A percentile compares a stretch with the other conserved stretches of the same genome.
Conservation (phyloP, 805 yeast species). For the Yamadazyma insecticola region DNA sequence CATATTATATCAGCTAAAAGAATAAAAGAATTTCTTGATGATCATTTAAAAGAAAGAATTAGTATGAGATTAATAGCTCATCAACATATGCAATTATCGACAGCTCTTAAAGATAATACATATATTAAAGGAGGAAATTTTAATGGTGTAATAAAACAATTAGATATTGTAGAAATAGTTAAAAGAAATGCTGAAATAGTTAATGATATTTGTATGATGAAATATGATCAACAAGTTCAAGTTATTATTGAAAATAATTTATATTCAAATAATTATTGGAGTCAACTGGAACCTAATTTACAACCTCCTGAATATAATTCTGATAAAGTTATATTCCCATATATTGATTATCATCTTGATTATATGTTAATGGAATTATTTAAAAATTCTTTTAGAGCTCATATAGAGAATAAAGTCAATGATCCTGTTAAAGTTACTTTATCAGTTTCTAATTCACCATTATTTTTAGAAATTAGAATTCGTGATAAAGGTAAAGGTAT, state of each 20-base stretch:
- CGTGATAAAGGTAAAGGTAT: slow-evolving; percentile 92
- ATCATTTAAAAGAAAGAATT: slow-evolving; percentile 78
- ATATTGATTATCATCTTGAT: slow-evolving; percentile 83
- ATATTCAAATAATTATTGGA: slow-evolving; percentile 25
- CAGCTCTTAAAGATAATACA: slow-evolving; percentile 22
- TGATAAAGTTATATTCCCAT: slow-evolving; percentile 64
- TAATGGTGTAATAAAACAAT: slow-evolving; percentile 55
- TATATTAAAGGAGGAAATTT: slow-evolving; percentile 54
- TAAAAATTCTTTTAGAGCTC: slow-evolving; percentile 85
- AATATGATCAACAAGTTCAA: slow-evolving; percentile 72
- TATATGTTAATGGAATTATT: slow-evolving; percentile 82
- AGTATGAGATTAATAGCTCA: slow-evolving; percentile 82
- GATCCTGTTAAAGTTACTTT: slow-evolving; percentile 38
- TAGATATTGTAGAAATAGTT: slow-evolving; percentile 63
- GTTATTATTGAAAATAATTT: slow-evolving; percentile 47
- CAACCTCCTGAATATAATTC: slow-evolving; percentile 25
- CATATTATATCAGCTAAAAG: slow-evolving; percentile 41
- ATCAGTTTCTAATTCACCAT: slow-evolving; percentile 26
- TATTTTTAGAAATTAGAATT: slow-evolving; percentile 64
- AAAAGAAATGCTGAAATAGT: slow-evolving; percentile 66
- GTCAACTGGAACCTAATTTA: slow-evolving; percentile 19
- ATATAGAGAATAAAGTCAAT: slow-evolving; percentile 58
- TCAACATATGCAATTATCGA: slow-evolving; percentile 69
- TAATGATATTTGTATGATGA: slow-evolving; percentile 75
- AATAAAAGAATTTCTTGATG: slow-evolving; percentile 62